Evolutionary conservation across 2,329 filamentous ascomycete species (phyloP).

Genomic region (Diaporthe ampelina): DNA sequence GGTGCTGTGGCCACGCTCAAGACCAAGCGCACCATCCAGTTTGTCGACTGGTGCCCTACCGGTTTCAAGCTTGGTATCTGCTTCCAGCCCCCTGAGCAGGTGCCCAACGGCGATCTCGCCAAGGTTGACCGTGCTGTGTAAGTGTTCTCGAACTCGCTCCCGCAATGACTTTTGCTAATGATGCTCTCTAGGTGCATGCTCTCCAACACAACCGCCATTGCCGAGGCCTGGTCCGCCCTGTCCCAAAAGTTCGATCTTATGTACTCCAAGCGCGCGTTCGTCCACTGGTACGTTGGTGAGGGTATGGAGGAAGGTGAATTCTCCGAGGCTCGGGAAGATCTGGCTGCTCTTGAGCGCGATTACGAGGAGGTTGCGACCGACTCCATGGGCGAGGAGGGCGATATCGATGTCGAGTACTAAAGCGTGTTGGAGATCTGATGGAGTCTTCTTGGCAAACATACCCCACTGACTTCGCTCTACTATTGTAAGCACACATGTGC

Average conservation of each 20-base stretch:
- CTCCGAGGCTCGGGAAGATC: conserved; percentile 97
- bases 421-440: conserved; percentile 41
- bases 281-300: conserved; percentile 99
- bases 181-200: conserved; percentile 84
- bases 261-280: conserved; percentile 99
- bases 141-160: conserved; percentile 57
- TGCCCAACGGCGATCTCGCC: conserved; percentile 96
- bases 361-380: conserved; percentile 99
- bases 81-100: conserved; percentile 97
- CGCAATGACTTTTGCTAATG: not conserved
- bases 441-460: conserved; percentile 38
- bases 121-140: conserved; percentile 99
- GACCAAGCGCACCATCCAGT: conserved; percentile 99
- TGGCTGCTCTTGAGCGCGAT: conserved; percentile 97
- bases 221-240: conserved; percentile 96
- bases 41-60: conserved; percentile 99
- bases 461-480: conserved; percentile 39
- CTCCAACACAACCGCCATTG: conserved; percentile 98
- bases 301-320: conserved; percentile 99
- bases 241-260: conserved; percentile 99
- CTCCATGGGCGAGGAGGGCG: conserved; percentile 89
- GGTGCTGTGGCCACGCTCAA: conserved; percentile 94
- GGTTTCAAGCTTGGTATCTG: conserved; percentile 99
- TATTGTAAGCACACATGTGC: conserved; percentile 27
- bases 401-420: conserved; percentile 93